phyloP scores from a whole-genome alignment of 179 eudicot genomes.

The Spinacia oleracea region DNA sequence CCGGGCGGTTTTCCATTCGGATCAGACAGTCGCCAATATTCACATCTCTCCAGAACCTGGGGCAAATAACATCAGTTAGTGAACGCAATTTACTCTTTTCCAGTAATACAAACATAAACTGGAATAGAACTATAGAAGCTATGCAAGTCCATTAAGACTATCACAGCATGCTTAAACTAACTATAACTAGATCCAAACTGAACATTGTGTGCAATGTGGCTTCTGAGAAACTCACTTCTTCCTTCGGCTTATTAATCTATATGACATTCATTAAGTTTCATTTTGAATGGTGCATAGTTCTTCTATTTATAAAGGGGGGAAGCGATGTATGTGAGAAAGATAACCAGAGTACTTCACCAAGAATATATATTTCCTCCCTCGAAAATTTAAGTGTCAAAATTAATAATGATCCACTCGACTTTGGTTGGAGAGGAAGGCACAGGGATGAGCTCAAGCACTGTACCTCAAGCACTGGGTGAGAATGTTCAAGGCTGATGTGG shows the following conservation, averaged over 20 bases:
- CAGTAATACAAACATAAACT: not conserved
- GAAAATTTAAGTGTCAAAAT: not conserved
- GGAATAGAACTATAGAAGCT: not conserved
- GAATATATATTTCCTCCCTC: not conserved
- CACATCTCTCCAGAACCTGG: slow-evolving; percentile 83
- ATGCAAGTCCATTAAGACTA: slow-evolving; percentile 1
- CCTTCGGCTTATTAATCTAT: no score
- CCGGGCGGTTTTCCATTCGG: slow-evolving; percentile 94
- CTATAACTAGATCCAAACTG: not conserved
- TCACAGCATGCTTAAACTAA: not conserved
- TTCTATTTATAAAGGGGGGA: not conserved
- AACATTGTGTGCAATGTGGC: not conserved
- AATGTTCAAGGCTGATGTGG: no score
- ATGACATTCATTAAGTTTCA: not conserved
- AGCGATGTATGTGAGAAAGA: not conserved
- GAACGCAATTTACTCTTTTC: not conserved
- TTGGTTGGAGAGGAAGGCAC: no score
- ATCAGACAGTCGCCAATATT: slow-evolving; percentile 96
- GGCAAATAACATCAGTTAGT: slow-evolving; percentile 6
- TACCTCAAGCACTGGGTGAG: no score
- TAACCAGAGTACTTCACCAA: not conserved
- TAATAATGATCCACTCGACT: no score
- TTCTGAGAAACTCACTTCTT: not conserved
- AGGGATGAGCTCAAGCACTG: no score
- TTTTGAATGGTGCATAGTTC: not conserved